Percentiles rank a stretch among this genome's conserved stretches.
phyloP scores from a whole-genome alignment of 2,329 filamentous ascomycete species.

The Colletotrichum orchidophilum region DNA sequence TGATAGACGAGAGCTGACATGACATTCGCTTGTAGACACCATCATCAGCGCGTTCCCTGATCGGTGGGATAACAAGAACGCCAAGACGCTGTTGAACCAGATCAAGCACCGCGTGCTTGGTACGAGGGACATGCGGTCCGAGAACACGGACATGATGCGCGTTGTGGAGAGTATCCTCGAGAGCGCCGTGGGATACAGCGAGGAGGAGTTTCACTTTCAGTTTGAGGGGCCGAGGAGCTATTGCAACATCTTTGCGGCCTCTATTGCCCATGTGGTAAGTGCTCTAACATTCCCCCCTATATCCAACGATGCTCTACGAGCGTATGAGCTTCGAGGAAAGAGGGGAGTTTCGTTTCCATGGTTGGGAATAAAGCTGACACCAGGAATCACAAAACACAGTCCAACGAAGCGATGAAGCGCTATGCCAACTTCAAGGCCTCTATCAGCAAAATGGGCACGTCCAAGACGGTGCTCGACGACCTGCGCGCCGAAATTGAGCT shows the following conservation, averaged over 20 bases:
- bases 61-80: conserved; percentile 36
- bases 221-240: conserved; percentile 34
- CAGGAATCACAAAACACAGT: not conserved
- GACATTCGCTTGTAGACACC: conserved; percentile 9
- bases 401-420: conserved; percentile 35
- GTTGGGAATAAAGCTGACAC: not conserved
- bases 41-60: conserved; percentile 35
- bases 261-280: conserved; percentile 29
- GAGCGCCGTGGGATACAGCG: conserved; percentile 28
- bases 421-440: conserved; percentile 32
- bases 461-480: conserved; percentile 34
- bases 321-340: no score
- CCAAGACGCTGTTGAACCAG: conserved; percentile 33
- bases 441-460: conserved; percentile 34
- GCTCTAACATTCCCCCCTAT: no score
- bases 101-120: conserved; percentile 34
- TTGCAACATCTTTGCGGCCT: conserved; percentile 30
- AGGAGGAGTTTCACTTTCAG: conserved; percentile 36
- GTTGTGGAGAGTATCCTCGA: conserved; percentile 26
- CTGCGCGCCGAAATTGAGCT: conserved; percentile 37
- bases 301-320: no score
- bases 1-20: not conserved
- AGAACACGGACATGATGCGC: conserved; percentile 28
- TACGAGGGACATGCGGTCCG: conserved; percentile 15
- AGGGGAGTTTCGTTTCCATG: not conserved